Evolutionary conservation across 2,329 filamentous ascomycete species (phyloP), one percentile per base, ranked within the genome.

Genomic region (Trichoderma pleuroti): DNA sequence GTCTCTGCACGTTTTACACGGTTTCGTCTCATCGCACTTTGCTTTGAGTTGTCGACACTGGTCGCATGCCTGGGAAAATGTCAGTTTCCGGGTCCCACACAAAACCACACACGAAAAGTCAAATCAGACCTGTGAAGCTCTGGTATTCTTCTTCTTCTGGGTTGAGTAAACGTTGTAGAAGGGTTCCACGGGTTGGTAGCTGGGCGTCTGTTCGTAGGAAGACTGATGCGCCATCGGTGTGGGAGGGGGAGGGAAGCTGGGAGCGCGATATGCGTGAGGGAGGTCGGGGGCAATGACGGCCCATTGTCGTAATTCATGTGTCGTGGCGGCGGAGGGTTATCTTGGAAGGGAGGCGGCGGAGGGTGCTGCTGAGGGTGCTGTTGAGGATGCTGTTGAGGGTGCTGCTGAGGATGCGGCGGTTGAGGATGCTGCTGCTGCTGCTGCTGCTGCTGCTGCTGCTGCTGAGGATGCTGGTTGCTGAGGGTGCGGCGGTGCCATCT

Each of bases 21-120:
- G 94, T 74, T 92, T 90, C 12, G 90, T 90, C 83, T 97, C 94
- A 76, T 97, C 93, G 79, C 94, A 97, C 81, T 97, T 97, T 16
- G 93, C 93, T 81, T 97, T 97, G 49, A 95, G 87, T 72, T 92
- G 88, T 71, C 94, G 90, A 81, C 94, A 97, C 80, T 91, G 93
- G 77, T 97, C 94, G 81, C 96, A 99, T 46, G 96, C 96, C 91
- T 97, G 76, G 16, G n/a, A 46, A 46, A 46, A 56, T 36, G 18
- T 76, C 62, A 76, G 74, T 63, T n/a, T 12, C 8, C 12, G 11
- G 24, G 9, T 24, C 65, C 59, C 36, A 12, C 14, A 36, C 21
- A n/a, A 14, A 28, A 4, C 18, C 16, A 57, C 18, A n/a, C 28
- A 12, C 18, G 8, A 7, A 24, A 21, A 52, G 21, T 21, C 52